phyloP scores from a whole-genome alignment of 495 filamentous ascomycete species.

The Tricharina praecox region DNA sequence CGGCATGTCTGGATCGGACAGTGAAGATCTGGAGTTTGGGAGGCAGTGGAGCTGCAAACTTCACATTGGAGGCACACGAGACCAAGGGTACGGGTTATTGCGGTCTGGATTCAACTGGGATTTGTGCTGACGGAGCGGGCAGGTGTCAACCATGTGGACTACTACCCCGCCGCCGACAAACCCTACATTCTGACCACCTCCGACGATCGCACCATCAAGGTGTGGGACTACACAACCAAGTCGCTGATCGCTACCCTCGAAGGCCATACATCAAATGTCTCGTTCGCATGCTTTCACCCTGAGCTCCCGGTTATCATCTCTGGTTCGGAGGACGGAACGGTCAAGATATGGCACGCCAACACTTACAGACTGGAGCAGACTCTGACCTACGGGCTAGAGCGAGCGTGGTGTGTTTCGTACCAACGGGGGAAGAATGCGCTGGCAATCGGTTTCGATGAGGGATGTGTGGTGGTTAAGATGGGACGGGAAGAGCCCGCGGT shows the following conservation, averaged over 20 bases:
- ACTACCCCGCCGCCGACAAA: constrained; percentile 92
- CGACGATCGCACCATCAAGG: constrained; percentile 82
- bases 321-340: constrained; percentile 93
- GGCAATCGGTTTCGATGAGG: constrained; percentile 94
- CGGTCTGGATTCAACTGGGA: not conserved
- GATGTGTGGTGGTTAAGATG: constrained; percentile 93
- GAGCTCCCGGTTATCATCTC: constrained; percentile 95
- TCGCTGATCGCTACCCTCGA: constrained; percentile 90
- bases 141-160: constrained; percentile 84
- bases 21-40: constrained; percentile 98
- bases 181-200: constrained; percentile 93
- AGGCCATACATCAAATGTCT: constrained; percentile 97
- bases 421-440: constrained; percentile 86
- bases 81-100: constrained; percentile 60
- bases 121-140: constrained; percentile 1
- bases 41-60: constrained; percentile 67
- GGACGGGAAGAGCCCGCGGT: constrained; percentile 93
- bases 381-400: constrained; percentile 82
- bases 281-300: constrained; percentile 94
- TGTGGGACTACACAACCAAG: constrained; percentile 99
- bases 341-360: constrained; percentile 98
- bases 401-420: constrained; percentile 94
- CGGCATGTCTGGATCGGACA: constrained; percentile 86
- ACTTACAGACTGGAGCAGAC: constrained; percentile 93
- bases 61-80: constrained; percentile 91